A percentile compares a stretch with the other conserved stretches of the same genome.
phyloP scores from a whole-genome alignment of 495 filamentous ascomycete species.

The Aspergillus sparsus region DNA sequence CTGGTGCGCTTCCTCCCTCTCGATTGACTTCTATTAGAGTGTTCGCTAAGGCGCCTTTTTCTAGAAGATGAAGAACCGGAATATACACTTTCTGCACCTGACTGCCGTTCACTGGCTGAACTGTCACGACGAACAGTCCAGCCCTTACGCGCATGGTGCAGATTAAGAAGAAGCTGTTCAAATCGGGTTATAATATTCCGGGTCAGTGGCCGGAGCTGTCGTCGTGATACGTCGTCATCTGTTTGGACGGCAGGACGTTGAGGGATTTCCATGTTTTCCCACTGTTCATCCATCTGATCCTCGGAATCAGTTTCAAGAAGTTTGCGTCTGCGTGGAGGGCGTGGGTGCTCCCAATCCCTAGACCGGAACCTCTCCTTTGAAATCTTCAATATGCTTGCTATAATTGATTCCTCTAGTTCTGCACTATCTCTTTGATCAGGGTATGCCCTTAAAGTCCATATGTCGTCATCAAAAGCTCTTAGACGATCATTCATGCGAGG shows the following conservation, averaged over 20 bases:
- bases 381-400: conserved; percentile 58
- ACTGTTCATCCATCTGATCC: conserved; percentile 19
- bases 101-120: conserved; percentile 25
- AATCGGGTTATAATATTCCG: conserved; percentile 65
- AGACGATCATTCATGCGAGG: conserved; percentile 56
- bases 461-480: conserved; percentile 44
- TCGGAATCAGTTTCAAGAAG: conserved; percentile 11
- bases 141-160: conserved; percentile 63
- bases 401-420: conserved; percentile 65
- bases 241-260: conserved; percentile 48
- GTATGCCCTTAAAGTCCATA: conserved; percentile 46
- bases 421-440: conserved; percentile 52
- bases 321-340: background rate
- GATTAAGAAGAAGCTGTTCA: conserved; percentile 62
- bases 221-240: conserved; percentile 63
- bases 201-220: conserved; percentile 62
- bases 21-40: conserved; percentile 24
- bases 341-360: conserved; percentile 33
- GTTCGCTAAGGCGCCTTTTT: conserved; percentile 16
- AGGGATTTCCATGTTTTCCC: conserved; percentile 21
- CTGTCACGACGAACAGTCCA: conserved; percentile 26
- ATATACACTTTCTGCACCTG: conserved; percentile 25
- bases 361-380: conserved; percentile 62
- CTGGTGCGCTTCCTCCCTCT: conserved; percentile 36
- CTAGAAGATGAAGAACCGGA: conserved; percentile 20